Evolutionary conservation across 139 green algal genomes (phyloP), one percentile per base, ranked within the genome.

Genomic region (Chlamydomonas asymmetrica): DNA sequence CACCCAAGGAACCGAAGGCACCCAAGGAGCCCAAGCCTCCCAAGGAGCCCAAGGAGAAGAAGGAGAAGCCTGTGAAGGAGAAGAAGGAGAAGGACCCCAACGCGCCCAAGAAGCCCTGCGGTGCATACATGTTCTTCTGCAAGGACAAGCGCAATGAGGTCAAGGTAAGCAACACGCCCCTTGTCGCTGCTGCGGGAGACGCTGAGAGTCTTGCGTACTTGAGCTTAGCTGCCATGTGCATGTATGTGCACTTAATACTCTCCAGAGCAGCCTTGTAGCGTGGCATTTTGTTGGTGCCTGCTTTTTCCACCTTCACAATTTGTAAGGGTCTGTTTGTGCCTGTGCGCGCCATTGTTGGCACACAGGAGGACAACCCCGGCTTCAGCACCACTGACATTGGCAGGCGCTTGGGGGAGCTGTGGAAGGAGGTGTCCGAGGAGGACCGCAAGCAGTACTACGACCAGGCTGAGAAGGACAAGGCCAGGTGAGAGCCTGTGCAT

Each of bases 101-200:
- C 60, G 80, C 77, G 20, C 88, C 88, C 34, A 93, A 91, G 79
- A 83, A 87, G 71, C 81, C 86, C 13, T 60, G 73, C 31, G 83
- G 80, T 25, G 82, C 89, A 29, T 94, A 93, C 85, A 91, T 94
- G 74, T 91, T 84, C 65, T 94, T 90, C 74, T 88, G 74, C 74
- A 83, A 89, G 48, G 86, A 89, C 54, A 72, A 83, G 49, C 87
- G 89, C 29, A 72, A 71, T 27, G 45, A 74, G 35, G 70, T 90
- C 37, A 85, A 85, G 63, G 27, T 35, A 16, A 13, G 6, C 52
- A 8, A 31, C 52, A 23, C 16, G 10, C 9, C 52, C 16, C 16
- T 5, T 27, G 31, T 27, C 52, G 25, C 10, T 23, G 52, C 52
- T 63, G 39, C 27, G 80, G 3, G 66, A 82, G 59, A 66, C 74